These are phyloP conservation scores for Cephalotrichum gorgonifer DNA, from an alignment of 2,329 filamentous ascomycete species.

Conservation along the genomic window DNA sequence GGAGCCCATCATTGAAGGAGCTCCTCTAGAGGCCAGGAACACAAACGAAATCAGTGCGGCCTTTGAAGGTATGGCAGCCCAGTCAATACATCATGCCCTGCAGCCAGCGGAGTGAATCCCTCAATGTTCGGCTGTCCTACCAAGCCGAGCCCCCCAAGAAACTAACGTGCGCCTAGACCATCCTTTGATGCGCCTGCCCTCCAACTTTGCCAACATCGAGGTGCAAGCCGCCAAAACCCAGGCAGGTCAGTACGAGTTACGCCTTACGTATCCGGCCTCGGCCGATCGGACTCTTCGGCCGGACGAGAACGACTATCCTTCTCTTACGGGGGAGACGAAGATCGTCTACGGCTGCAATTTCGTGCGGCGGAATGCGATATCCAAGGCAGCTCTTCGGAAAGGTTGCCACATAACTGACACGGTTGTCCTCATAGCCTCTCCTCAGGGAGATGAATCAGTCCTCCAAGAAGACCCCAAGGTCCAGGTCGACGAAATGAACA, in stretches of 20 bases:
- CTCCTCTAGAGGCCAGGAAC: neutral
- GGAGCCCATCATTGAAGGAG: neutral
- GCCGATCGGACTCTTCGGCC: neutral
- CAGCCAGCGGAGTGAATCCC: neutral
- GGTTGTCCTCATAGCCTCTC: constrained; percentile 4
- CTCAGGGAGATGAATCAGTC: neutral
- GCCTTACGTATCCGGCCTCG: constrained; percentile 3
- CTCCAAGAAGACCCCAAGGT: constrained; percentile 2
- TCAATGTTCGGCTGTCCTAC: neutral
- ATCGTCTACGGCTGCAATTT: constrained; percentile 5
- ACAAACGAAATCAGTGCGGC: neutral
- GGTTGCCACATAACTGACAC: constrained; percentile 4
- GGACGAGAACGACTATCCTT: constrained; percentile 1
- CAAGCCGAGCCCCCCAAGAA: neutral
- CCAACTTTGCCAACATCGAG: constrained; percentile 11
- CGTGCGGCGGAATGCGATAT: constrained; percentile 3
- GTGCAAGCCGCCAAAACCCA: constrained; percentile 30
- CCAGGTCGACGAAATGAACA: neutral
- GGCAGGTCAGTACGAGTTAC: constrained; percentile 38
- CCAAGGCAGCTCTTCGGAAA: constrained; percentile 1
- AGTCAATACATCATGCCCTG: neutral
- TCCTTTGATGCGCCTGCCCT: constrained; percentile 4
- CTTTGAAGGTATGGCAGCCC: neutral
- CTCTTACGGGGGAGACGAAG: neutral
- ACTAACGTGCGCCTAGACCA: constrained; percentile 1